Base-by-base conservation (phyloP, 495 filamentous ascomycete genomes). In the Chlorociboria aeruginascens region DNA sequence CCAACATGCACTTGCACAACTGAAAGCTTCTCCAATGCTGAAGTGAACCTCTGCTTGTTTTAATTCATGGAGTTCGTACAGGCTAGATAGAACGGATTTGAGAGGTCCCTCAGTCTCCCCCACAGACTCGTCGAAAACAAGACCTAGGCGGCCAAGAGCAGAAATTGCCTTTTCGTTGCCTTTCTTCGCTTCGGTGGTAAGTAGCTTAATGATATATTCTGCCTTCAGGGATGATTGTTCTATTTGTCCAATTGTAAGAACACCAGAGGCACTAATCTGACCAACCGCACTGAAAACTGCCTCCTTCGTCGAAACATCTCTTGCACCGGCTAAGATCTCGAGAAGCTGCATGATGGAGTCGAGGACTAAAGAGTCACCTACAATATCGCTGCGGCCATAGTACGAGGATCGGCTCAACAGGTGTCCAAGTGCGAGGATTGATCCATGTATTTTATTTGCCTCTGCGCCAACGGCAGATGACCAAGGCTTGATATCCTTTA, bases 1-100 rank as follows among this genome's bases (percentile, higher is more conserved):
- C 90, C 90, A 96, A 32, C 89, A 83, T 25, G 73, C 78, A 36
- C 84, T 78, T 35, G 82, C 75, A 51, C 79, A 82, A 43, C 81
- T 77, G 44, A 95, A 68, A 10, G 92, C 88, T 57, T 93, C 89
- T 8, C 92, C 92, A 9, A 90, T 77, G 3, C 85, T 73, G 59
- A 98, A 95, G 50, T 95, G 90, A 8, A 85, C 70, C 57, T 95
- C 88, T 0, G 85, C 78, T 45, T 88, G 82, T 49, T 81, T 81
- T 25, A 89, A 79, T 54, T 89, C 88, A 58, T 92, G 86, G 11
- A 97, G 61, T 6, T 67, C 68, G 58, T 87, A 84, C 0, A 98
- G 62, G 30, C 73, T 78, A 35, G 72, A 62, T 30, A 85, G 48
- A 25, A 89, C 70, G 13, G 43, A 49, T 30, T 36, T 7, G 29